Evolutionary conservation across 2,329 filamentous ascomycete genomes (phyloP), one percentile per base, ranked within the genome.

Genomic region (Lachnellula arida): DNA sequence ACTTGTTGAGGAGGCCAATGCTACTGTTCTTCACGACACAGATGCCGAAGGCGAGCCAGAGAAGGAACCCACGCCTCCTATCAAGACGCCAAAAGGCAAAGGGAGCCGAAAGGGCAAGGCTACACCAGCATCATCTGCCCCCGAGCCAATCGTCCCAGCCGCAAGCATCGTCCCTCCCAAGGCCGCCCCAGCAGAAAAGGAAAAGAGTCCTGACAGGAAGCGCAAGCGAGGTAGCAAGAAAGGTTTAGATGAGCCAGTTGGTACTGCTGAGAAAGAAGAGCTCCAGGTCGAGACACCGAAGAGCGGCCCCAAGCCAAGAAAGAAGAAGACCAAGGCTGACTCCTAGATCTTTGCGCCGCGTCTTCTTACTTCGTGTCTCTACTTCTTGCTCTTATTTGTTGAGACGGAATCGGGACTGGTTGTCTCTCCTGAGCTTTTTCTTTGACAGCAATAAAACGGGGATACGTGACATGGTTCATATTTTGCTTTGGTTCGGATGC

Each of bases 121-220:
- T 35, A 53, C 60, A 54, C 54, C 57, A 37, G 58, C 53, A n/a
- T 43, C 58, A 14, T 48, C 53, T 15, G 54, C 59, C 47, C 61
- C 61, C 15, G 49, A 58, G 28, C 62, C 63, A 23, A 54, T 63
- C 5, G 60, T 60, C 5, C 55, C 61, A 15, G 59, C 54, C 28
- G 34, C 61, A 37, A 58, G 54, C 50, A 62, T 62, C 14, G 60
- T 62, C 22, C 60, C 64, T 46, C 58, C 61, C 15, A 63, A 63
- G 25, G 54, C 59, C 15, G 55, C 46, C 32, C 39, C 44, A 11
- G 54, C 56, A 17, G 62, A 65, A 56, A 64, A 64, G 50, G 64
- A 67, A 51, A 62, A 63, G 42, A 83, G 79, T 69, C 81, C 82
- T 32, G 82, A 82, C 61, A 82, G 83, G 77, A 86, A 86, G 80